Base-by-base conservation (phyloP, 2,329 filamentous ascomycete genomes). In the Alternaria sp. region DNA sequence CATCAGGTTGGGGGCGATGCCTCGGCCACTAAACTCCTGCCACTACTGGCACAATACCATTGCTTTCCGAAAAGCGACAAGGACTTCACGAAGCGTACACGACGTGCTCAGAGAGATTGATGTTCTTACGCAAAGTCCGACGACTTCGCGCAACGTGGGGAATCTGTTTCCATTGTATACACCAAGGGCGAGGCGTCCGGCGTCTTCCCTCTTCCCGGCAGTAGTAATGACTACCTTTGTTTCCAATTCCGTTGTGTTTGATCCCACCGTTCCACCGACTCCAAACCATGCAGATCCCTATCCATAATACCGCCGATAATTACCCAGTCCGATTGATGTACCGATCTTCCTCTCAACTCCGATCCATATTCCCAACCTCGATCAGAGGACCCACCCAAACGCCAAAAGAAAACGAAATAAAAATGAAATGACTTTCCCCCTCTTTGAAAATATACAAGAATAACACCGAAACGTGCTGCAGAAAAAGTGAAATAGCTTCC, bases 401-500 rank as follows among this genome's bases (percentile, higher is more conserved):
- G 32, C 53, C 48, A 56, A 65, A 60, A 55, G 24, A 47, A 32
- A 55, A 43, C 55, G 34, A 52, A 57, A 18, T 47, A 57, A 54
- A 62, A 61, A 42, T 57, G 55, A 62, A 60, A 57, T 51, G 63
- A 59, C 51, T 51, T 36, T 59, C 47, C 53, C 47, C 58, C 30
- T 47, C 46, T 49, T 24, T n/a, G 9, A 16, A 26, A 20, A 30
- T 30, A 28, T 18, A 36, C 26, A 34, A 49, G 1, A 44, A 46
- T 44, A 49, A 54, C 38, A 39, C 49, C 54, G 54, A 46, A 61
- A 58, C 26, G 26, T 34, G 59, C 51, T 54, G 46, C 49, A 22
- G 61, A 68, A 76, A 76, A 78, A 75, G 65, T 66, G 66, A 76
- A 77, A 76, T 74, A 73, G 67, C 68, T 73, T 63, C 72, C 71